Evolutionary conservation across 1,284 basidiomycete genomes (phyloP).

Genomic region (Serendipita sp.): DNA sequence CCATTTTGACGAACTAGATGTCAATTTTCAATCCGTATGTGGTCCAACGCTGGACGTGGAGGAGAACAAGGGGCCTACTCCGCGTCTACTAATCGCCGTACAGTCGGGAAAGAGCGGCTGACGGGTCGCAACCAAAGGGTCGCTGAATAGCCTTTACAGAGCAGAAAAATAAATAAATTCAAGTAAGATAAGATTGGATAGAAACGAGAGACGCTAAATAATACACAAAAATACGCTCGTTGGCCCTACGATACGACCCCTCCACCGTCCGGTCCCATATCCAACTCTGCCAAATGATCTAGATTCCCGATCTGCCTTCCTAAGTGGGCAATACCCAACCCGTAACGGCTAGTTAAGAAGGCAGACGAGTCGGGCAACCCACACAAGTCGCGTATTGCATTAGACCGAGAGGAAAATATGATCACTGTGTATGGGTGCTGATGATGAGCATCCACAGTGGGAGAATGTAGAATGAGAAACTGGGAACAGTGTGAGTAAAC

Average conservation of each 20-base stretch:
- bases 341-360: neutral
- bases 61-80: neutral
- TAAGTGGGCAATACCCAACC: neutral
- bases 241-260: neutral
- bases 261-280: neutral
- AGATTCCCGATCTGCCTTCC: neutral
- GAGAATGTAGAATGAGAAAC: neutral
- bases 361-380: neutral
- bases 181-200: no score
- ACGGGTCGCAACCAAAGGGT: neutral
- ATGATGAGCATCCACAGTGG: neutral
- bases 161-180: neutral
- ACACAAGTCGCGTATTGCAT: neutral
- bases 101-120: neutral
- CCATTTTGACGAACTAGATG: neutral
- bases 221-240: neutral
- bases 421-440: neutral
- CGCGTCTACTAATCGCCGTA: neutral
- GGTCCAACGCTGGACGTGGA: neutral
- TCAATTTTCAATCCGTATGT: neutral
- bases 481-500: neutral
- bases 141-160: neutral
- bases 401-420: neutral
- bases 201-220: no score
- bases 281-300: neutral